Percentiles rank a stretch among this genome's conserved stretches.
phyloP scores from a whole-genome alignment of 345 rosid species.

The Mercurialis annua region DNA sequence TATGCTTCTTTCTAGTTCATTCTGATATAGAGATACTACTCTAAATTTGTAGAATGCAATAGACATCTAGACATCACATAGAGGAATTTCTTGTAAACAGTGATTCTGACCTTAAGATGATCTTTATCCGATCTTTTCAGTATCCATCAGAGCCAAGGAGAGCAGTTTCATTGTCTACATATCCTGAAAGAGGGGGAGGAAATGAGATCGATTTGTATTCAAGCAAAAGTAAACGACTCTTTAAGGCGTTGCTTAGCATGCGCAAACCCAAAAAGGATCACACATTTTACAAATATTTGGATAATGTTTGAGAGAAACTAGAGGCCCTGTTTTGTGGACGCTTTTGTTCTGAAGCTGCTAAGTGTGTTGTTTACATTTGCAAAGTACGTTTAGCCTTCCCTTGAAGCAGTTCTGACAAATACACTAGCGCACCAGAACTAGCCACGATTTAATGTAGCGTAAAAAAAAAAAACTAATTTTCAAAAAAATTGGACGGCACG shows the following conservation, averaged over 20 bases:
- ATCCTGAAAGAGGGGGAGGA: slow-evolving; percentile 29
- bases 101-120: neutral
- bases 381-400: neutral
- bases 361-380: neutral
- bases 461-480: neutral
- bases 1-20: neutral
- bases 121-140: slow-evolving; percentile 25
- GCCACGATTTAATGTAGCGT: neutral
- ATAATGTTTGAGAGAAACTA: slow-evolving; percentile 27
- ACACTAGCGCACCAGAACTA: neutral
- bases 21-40: neutral
- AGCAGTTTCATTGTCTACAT: slow-evolving; percentile 38
- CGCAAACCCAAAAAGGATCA: slow-evolving; percentile 46
- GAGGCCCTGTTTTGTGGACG: slow-evolving; percentile 5
- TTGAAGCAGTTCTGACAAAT: neutral
- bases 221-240: slow-evolving; percentile 50
- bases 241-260: slow-evolving; percentile 71
- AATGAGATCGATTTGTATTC: slow-evolving; percentile 37
- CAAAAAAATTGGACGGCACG: neutral
- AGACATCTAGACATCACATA: neutral
- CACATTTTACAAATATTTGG: slow-evolving; percentile 31
- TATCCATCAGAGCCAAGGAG: slow-evolving; percentile 46
- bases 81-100: neutral
- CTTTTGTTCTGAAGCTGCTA: neutral
- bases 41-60: neutral